Evolutionary conservation across 768 basidiomycete genomes (phyloP).

Genomic region (Collybia nuda): DNA sequence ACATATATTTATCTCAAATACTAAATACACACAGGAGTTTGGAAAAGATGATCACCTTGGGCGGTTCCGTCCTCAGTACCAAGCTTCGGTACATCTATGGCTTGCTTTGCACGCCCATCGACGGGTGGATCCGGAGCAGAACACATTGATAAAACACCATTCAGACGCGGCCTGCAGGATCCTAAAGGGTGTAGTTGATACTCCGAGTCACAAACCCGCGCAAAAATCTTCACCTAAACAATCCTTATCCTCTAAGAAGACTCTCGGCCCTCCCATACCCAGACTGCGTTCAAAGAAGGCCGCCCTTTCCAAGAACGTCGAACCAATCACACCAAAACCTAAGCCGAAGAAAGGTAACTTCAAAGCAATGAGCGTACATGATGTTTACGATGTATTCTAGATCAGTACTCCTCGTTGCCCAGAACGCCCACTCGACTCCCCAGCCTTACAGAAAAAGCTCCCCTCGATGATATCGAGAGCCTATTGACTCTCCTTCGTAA

Average conservation of each 20-base stretch:
- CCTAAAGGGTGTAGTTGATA: conserved; percentile 37
- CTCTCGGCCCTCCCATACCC: conserved; percentile 5
- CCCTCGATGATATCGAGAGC: conserved; percentile 39
- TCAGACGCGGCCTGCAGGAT: conserved; percentile 52
- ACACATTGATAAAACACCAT: conserved; percentile 45
- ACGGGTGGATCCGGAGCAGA: conserved; percentile 41
- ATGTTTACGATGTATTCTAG: background rate
- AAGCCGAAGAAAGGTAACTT: conserved; percentile 35
- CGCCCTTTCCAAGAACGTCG: conserved; percentile 8
- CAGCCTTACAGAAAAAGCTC: conserved; percentile 4
- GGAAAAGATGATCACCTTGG: conserved; percentile 33
- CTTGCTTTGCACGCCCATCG: conserved; percentile 71
- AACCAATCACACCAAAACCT: conserved; percentile 45
- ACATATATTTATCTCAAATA: background rate
- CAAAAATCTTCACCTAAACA: conserved; percentile 25
- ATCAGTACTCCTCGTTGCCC: conserved; percentile 24
- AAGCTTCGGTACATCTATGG: conserved; percentile 62
- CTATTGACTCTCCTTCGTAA: conserved; percentile 55
- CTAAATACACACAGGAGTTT: conserved; percentile 24
- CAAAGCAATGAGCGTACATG: background rate
- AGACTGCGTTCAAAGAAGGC: conserved; percentile 14
- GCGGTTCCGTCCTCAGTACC: conserved; percentile 44
- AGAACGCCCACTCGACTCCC: conserved; percentile 25
- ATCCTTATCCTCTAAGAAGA: conserved; percentile 16
- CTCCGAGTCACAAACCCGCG: conserved; percentile 14